Evolutionary conservation across 306 rosid species (phyloP).

Genomic region (Quercus agrifolia): DNA sequence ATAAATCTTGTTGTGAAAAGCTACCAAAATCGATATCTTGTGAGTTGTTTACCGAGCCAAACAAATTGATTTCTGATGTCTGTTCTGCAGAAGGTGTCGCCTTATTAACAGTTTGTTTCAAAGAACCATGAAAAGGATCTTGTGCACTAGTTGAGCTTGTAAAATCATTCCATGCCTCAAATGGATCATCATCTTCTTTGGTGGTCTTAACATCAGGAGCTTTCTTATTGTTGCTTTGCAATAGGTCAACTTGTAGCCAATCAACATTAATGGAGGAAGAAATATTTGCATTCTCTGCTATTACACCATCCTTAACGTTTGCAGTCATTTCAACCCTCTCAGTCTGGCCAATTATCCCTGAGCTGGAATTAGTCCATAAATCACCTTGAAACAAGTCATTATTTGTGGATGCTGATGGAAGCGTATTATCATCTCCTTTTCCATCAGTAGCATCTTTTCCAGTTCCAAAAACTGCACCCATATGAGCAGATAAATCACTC

Average conservation of each 20-base stretch:
- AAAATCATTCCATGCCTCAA: conserved; percentile 67
- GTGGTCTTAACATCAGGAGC: conserved; percentile 26
- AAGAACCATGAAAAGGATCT: conserved; percentile 36
- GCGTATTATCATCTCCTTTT: conserved; percentile 28
- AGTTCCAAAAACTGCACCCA: conserved; percentile 42
- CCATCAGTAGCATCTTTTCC: conserved; percentile 31
- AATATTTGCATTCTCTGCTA: conserved; percentile 25
- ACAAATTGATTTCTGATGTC: conserved; percentile 39
- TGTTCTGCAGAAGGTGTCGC: conserved; percentile 30
- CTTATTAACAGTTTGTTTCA: conserved; percentile 35
- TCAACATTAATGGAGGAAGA: conserved; percentile 35
- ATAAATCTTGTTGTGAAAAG: conserved; percentile 36
- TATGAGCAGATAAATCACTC: conserved; percentile 31
- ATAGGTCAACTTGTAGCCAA: conserved; percentile 49
- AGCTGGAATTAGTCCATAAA: conserved; percentile 41
- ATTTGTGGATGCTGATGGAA: conserved; percentile 36
- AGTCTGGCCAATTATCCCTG: conserved; percentile 28
- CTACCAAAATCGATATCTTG: conserved; percentile 45
- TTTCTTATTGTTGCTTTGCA: conserved; percentile 39
- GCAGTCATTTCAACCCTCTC: conserved; percentile 40
- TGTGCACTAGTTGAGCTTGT: conserved; percentile 37
- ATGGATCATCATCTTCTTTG: conserved; percentile 32
- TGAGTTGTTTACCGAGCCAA: conserved; percentile 34
- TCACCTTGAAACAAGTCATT: conserved; percentile 63
- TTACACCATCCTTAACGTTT: conserved; percentile 23